phyloP scores from a whole-genome alignment of 345 rosid genomes.

The Euphorbia tirucalli region DNA sequence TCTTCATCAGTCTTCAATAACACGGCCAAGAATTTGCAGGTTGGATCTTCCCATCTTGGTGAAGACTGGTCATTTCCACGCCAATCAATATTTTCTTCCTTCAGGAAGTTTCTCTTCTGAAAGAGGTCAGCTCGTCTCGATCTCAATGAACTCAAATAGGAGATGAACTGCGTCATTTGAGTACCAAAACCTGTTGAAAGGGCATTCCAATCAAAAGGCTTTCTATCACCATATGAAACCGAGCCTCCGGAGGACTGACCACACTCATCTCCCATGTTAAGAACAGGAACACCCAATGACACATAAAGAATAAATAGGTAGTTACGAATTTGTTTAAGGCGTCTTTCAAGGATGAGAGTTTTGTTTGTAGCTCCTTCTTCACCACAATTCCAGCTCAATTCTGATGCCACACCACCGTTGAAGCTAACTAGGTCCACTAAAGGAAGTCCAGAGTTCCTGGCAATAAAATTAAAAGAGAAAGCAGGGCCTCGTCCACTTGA shows the following conservation, averaged over 20 bases:
- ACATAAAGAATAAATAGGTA: constrained; percentile 66
- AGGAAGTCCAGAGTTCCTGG: constrained; percentile 77
- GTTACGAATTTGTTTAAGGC: constrained; percentile 84
- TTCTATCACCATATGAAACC: constrained; percentile 45
- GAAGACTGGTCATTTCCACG: constrained; percentile 60
- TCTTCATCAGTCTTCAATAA: constrained; percentile 51
- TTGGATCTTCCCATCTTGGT: constrained; percentile 75
- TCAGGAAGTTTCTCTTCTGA: constrained; percentile 53
- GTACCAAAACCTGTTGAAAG: constrained; percentile 57
- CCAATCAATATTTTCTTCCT: constrained; percentile 79
- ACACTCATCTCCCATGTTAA: constrained; percentile 95
- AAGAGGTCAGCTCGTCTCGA: constrained; percentile 62
- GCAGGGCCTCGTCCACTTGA: constrained; percentile 86
- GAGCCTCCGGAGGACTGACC: constrained; percentile 83
- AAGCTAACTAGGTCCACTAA: constrained; percentile 90
- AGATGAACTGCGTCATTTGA: constrained; percentile 69
- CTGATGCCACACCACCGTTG: constrained; percentile 51
- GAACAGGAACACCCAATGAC: constrained; percentile 80
- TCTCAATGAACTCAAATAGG: constrained; percentile 66
- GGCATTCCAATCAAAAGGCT: constrained; percentile 65
- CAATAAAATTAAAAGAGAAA: constrained; percentile 67
- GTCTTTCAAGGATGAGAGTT: constrained; percentile 63
- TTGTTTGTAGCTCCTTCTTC: constrained; percentile 85
- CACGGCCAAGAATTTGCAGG: constrained; percentile 69
- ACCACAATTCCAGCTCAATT: constrained; percentile 94